Base-by-base conservation (phyloP, 371 early-diverging fungal genomes). In the Nosema bombycis region DNA sequence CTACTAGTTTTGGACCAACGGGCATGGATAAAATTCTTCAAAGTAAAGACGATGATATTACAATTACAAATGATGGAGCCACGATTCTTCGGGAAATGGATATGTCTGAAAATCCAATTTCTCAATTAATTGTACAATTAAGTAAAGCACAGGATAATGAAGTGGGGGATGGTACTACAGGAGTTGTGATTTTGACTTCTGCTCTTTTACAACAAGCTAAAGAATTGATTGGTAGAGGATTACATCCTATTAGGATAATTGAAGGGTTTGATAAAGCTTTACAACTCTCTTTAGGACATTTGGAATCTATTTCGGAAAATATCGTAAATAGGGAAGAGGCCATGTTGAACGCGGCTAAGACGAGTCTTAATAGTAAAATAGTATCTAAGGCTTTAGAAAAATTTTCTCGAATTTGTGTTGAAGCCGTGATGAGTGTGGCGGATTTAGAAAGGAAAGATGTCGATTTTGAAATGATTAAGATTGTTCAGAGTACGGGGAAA, bases 121-220 rank as follows among this genome's bases (percentile, higher is more conserved):
- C 96, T 26, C 94, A 93, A 86, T 89, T 98, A 26, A 87, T 99
- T 70, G 95, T 96, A 21, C 94, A 97, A 86, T 88, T 99, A 65
- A 94, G 94, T 73, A 91, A 94, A 88, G 90, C 93, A 75, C 98
- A 98, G 88, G 99, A 99, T 88, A 95, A 98, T 82, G 98, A 98
- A 88, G 95, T 98, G 85, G 99, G 99, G 75, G 99, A 99, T 87
- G 99, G 99, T 72, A 99, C 99, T 36, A 99, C 99, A 21, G 94
- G 96, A 84, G 95, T 99, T 77, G 98, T 98, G 90, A 71, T 99
- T 4, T 89, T 99, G 72, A 98, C 99, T 58, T 93, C 96, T 69
- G 93, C 97, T 33, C 86, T 99, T 33, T 88, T 99, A 77, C 95
- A 94, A 86, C 92, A 97, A 86, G 93, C 96, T 36, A 95, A 95